These are phyloP conservation scores for Suillus paluster DNA, from an alignment of 768 basidiomycete species.

Conservation along the genomic window DNA sequence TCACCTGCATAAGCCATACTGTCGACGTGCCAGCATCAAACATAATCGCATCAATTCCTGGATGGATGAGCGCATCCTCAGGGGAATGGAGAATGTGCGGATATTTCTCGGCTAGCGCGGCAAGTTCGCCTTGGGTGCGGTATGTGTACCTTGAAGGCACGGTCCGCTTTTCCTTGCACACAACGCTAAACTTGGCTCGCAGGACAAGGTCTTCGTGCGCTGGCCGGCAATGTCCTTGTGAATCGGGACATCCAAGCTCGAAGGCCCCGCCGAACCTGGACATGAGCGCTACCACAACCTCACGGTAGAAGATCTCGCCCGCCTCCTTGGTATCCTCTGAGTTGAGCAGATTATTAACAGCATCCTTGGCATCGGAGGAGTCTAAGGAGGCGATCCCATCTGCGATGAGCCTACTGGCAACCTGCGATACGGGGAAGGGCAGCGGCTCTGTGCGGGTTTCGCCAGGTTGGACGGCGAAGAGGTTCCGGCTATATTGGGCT, in stretches of 20 bases:
- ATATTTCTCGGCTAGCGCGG: not conserved
- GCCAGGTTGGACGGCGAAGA: not conserved
- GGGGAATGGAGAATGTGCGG: not conserved
- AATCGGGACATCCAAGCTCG: not conserved
- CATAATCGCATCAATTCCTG: not conserved
- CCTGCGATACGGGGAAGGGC: not conserved
- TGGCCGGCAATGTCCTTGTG: not conserved
- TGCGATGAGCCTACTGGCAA: conserved; percentile 3
- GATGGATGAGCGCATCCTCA: not conserved
- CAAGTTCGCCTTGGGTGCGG: not conserved
- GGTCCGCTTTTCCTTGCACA: not conserved
- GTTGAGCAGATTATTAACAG: not conserved
- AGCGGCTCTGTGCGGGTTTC: not conserved
- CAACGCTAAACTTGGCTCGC: not conserved
- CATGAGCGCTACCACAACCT: not conserved
- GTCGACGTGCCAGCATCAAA: not conserved
- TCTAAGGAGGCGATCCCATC: not conserved
- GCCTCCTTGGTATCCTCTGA: not conserved
- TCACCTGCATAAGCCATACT: conserved; percentile 4
- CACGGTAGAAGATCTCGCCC: not conserved
- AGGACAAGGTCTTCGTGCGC: not conserved
- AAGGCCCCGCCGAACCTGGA: not conserved
- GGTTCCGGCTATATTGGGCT: not conserved
- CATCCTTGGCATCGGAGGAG: not conserved
- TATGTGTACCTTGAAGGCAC: not conserved